Conservation (phyloP, 805 yeast species). For the Myxozyma monticola region DNA sequence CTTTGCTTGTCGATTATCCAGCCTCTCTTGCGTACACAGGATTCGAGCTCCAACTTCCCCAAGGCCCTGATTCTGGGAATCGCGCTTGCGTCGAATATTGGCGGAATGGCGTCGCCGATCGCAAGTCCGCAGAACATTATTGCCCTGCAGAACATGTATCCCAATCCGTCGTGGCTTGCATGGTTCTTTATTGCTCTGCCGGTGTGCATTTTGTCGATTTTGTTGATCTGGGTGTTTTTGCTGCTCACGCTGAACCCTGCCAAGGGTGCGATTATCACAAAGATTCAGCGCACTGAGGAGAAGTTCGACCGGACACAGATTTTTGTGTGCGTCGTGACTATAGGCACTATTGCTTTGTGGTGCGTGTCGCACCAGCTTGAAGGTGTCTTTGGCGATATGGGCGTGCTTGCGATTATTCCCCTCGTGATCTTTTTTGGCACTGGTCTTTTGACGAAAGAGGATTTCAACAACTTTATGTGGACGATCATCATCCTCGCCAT, state of each 20-base stretch:
- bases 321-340: constrained; percentile 67
- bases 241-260: constrained; percentile 59
- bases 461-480: constrained; percentile 95
- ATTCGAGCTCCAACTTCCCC: constrained; percentile 73
- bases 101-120: constrained; percentile 97
- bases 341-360: constrained; percentile 81
- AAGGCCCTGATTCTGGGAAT: constrained; percentile 86
- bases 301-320: constrained; percentile 71
- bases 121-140: constrained; percentile 96
- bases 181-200: constrained; percentile 93
- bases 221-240: constrained; percentile 72
- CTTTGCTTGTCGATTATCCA: constrained; percentile 87
- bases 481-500: constrained; percentile 91
- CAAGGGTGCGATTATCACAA: constrained; percentile 52
- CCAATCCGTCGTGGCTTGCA: constrained; percentile 82
- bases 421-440: constrained; percentile 90
- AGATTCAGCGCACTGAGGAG: constrained; percentile 62
- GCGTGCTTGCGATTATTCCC: constrained; percentile 90
- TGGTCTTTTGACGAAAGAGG: constrained; percentile 82
- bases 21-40: constrained; percentile 81
- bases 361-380: constrained; percentile 78
- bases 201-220: constrained; percentile 60
- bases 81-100: constrained; percentile 88
- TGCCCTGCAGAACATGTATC: constrained; percentile 84
- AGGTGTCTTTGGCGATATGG: constrained; percentile 87